A percentile compares a stretch with the other conserved stretches of the same genome.
phyloP scores from a whole-genome alignment of 2,329 filamentous ascomycete genomes.

The Cytospora schulzeri region DNA sequence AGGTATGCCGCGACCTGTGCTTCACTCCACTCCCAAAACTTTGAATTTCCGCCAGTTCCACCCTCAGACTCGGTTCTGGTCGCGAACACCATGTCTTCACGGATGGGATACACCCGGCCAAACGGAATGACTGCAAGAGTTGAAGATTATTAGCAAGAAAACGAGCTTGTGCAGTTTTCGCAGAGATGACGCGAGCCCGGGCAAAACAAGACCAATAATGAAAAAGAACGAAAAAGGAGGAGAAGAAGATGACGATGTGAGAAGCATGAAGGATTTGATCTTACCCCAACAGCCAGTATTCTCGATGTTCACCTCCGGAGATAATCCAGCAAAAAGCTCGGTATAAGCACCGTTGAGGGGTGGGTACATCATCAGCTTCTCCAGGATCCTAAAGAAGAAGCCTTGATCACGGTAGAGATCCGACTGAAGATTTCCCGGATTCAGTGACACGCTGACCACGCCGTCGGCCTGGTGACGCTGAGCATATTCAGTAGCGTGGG shows the following conservation, averaged over 20 bases:
- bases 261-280: constrained; percentile 13
- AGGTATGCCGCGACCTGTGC: constrained; percentile 38
- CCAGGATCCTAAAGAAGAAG: constrained; percentile 10
- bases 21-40: constrained; percentile 47
- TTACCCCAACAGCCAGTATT: constrained; percentile 33
- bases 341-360: constrained; percentile 41
- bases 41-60: constrained; percentile 39
- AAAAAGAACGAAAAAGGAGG: background rate
- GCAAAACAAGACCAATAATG: too few relatives aligned
- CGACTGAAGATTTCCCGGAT: constrained; percentile 36
- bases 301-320: constrained; percentile 38
- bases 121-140: constrained; percentile 39
- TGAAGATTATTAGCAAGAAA: background rate
- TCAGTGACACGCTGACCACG: constrained; percentile 34
- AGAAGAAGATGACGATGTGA: background rate
- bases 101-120: constrained; percentile 40
- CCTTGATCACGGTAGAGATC: constrained; percentile 30
- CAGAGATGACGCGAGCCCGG: too few relatives aligned
- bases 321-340: constrained; percentile 42
- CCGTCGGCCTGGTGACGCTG: constrained; percentile 30
- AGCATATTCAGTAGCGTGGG: constrained; percentile 33
- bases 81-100: constrained; percentile 36
- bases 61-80: constrained; percentile 40
- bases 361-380: constrained; percentile 29
- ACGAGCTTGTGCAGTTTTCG: background rate